These are phyloP conservation scores for Oligophagozyma castellii DNA, from an alignment of 1,139 yeast genomes.

Conservation along the genomic window DNA sequence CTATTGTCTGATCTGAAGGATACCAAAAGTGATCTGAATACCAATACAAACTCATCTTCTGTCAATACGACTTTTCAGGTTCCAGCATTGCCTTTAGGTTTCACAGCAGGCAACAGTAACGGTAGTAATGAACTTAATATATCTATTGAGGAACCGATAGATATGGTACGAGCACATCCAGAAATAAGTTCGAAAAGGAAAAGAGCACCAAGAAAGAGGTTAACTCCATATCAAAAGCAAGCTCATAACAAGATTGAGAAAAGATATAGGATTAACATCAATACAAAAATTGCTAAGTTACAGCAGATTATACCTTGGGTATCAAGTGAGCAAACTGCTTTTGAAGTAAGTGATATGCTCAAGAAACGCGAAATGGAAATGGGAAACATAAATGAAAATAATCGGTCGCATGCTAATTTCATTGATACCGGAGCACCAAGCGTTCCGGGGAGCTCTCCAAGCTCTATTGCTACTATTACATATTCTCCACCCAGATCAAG, in stretches of 20 bases:
- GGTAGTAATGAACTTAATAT: conserved; percentile 2
- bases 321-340: conserved; percentile 42
- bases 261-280: conserved; percentile 56
- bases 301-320: conserved; percentile 53
- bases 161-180: conserved; percentile 7
- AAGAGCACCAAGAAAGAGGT: conserved; percentile 42
- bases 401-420: neutral
- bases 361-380: conserved; percentile 4
- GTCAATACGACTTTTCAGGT: conserved; percentile 3
- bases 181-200: conserved; percentile 7
- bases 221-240: conserved; percentile 48
- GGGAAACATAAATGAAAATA: conserved; percentile 1
- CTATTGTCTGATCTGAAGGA: no score
- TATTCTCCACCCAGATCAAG: conserved; percentile 4
- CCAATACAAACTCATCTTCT: no score
- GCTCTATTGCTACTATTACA: conserved; percentile 1
- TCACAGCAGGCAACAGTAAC: conserved; percentile 3
- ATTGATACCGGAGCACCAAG: neutral
- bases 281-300: conserved; percentile 52
- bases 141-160: conserved; percentile 3
- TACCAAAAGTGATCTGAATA: no score
- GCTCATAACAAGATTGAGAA: conserved; percentile 63
- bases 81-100: conserved; percentile 4
- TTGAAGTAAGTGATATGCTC: conserved; percentile 32
- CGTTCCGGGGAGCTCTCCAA: neutral